Evolutionary conservation across 345 rosid species (phyloP).

Genomic region (rapeseed (Brassica napus)): DNA sequence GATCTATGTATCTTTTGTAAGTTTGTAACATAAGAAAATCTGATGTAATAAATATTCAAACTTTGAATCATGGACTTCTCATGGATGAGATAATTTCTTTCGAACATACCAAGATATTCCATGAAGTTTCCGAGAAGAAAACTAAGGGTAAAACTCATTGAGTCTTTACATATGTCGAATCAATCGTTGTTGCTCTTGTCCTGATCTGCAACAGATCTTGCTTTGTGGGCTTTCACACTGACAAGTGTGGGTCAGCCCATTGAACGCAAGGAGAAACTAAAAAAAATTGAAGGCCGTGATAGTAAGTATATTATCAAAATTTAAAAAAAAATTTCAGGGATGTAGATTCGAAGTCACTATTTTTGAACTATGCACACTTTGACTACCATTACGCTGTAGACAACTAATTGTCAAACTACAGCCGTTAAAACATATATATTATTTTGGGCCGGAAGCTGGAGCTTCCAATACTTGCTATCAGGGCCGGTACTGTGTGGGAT

Average conservation of each 20-base stretch:
- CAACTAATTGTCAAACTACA: too few relatives aligned
- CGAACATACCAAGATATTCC: neutral
- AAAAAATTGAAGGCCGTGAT: too few relatives aligned
- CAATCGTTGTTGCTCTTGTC: constrained; percentile 14
- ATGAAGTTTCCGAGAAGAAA: constrained; percentile 25
- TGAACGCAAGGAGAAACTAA: too few relatives aligned
- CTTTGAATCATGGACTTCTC: constrained; percentile 10
- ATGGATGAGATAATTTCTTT: constrained; percentile 1
- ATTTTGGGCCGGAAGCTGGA: too few relatives aligned
- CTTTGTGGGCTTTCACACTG: constrained; percentile 17
- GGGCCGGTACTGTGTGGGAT: neutral
- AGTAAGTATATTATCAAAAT: too few relatives aligned
- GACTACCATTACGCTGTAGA: too few relatives aligned
- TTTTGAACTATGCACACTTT: too few relatives aligned
- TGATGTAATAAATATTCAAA: constrained; percentile 1
- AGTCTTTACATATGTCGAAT: neutral
- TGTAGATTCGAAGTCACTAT: too few relatives aligned
- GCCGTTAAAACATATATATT: too few relatives aligned
- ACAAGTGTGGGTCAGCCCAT: neutral
- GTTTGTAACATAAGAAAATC: constrained; percentile 12
- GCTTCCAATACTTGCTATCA: too few relatives aligned
- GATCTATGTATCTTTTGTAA: constrained; percentile 4
- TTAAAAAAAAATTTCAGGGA: too few relatives aligned
- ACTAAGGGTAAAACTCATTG: neutral
- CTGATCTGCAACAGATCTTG: neutral